Base-by-base conservation (phyloP, 345 rosid species). In the Salix caprea region DNA sequence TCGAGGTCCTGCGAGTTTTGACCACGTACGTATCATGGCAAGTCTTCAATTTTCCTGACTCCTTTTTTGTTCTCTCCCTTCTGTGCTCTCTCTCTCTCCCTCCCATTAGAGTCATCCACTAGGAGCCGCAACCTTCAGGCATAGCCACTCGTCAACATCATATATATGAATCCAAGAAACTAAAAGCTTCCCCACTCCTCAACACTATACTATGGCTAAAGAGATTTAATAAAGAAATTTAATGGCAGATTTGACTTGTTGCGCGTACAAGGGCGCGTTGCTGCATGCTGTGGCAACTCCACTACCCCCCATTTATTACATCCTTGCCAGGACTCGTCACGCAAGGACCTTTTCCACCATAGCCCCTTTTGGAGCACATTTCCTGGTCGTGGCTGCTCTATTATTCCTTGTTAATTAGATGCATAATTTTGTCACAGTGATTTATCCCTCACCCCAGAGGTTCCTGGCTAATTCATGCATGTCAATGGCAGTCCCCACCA, bases 1-100 rank as follows among this genome's bases (percentile, higher is more conserved):
- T 58, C 23, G 70, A 69, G 77, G 65, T 23, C 34, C 16, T 30
- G n/a, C 61, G 5, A 39, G 79, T 65, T 74, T 79, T 73, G 77
- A 82, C 75, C 2, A 50, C 6, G 2, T 75, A 50, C 6, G 2
- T 75, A 36, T 26, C 18, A 68, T 5, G 77, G 79, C 52, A 69
- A 77, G 32, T 54, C 65, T 15, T 73, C 21, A n/a, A 40, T 65
- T 50, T 39, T 7, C 50, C 23, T 13, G 21, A 3, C 14, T 24
- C 5, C 16, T 67, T 50, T 50, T 66, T 28, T 65, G 19, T 1
- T 52, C 56, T 6, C 58, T 48, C 7, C 8, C 15, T n/a, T 40
- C 10, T 10, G 12, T 10, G 13, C 37, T 32, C 34, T 32, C 34
- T 32, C 65, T 8, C 3, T 61, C 65, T 2, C 65, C 1, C 26